These are phyloP conservation scores for Bryoglossum gracile DNA, from an alignment of 495 filamentous ascomycete species.

Conservation along the genomic window DNA sequence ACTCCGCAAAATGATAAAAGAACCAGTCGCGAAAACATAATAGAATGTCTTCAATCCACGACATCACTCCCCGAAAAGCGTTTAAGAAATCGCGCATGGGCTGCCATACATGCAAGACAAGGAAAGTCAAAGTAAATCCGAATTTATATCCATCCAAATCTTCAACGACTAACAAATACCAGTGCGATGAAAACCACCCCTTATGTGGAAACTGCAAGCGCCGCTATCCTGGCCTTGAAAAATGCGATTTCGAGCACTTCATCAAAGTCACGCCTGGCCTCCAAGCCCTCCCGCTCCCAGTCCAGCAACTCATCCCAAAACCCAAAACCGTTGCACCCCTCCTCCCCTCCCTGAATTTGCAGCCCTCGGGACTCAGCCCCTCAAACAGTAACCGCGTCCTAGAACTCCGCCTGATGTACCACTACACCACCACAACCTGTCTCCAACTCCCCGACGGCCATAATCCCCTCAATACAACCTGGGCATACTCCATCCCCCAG, in stretches of 20 bases:
- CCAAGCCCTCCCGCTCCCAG: not conserved
- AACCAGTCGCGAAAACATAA: no score
- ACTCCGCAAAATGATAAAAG: no score
- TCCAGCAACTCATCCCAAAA: not conserved
- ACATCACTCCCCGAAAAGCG: conserved; percentile 5
- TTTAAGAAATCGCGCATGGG: conserved; percentile 12
- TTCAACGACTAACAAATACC: not conserved
- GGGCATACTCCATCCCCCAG: conserved; percentile 10
- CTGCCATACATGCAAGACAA: conserved; percentile 14
- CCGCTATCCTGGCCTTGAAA: not conserved
- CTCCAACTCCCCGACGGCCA: not conserved
- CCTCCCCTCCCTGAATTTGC: conserved; percentile 16
- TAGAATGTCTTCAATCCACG: no score
- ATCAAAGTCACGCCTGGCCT: not conserved
- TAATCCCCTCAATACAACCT: not conserved
- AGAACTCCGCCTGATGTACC: conserved; percentile 17
- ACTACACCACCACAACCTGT: conserved; percentile 14
- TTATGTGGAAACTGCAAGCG: conserved; percentile 11
- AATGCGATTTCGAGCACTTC: conserved; percentile 12
- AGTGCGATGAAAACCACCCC: conserved; percentile 18
- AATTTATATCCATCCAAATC: not conserved
- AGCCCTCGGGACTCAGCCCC: not conserved
- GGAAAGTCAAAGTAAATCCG: conserved; percentile 15
- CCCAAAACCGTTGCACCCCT: conserved; percentile 32
- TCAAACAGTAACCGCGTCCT: conserved; percentile 16